Evolutionary conservation across 345 rosid species (phyloP), one percentile per base, ranked within the genome.

Genomic region (Salix arbutifolia): DNA sequence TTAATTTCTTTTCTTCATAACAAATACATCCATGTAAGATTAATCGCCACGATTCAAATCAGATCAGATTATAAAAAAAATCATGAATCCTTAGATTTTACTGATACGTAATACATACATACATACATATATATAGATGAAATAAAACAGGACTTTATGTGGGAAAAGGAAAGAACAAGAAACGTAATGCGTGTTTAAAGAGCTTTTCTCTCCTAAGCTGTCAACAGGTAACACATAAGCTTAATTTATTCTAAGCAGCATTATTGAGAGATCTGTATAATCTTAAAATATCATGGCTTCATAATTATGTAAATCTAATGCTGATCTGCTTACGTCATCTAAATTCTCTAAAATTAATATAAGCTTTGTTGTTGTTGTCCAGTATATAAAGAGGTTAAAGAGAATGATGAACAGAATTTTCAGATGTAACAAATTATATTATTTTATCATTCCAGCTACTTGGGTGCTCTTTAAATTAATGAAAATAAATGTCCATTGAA

Each of bases 311-410:
- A 68, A 58, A 69, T 53, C 76, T 76, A 37, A 26, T 25, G 28
- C 19, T 21, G 82, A 76, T 78, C 16, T 30, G 80, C 81, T 83
- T 66, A 58, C 71, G 68, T 74, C 74, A 28, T 74, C 74, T 17
- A 73, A 66, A 71, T 70, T 74, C 72, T 60, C 74, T 74, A 65
- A 23, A 65, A 69, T 67, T 62, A 42, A 66, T n/a, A 44, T 68
- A 46, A 13, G 50, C 5, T 46, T 46, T 65, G 76, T 9, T 65
- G 72, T 48, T 77, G 72, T 21, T 53, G 65, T 26, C 44, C n/a
- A 64, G 40, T n/a, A 38, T 46, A 46, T 46, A 13, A 46, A 46
- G 50, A 44, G 48, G 12, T 44, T 44, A 44, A 67, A 6, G 50
- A 65, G 31, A 26, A 23, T 65, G 38, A 31, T 31, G 31, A 30